Conservation (phyloP, 2,329 filamentous ascomycete genomes). For the Cordyceps cicadae region DNA sequence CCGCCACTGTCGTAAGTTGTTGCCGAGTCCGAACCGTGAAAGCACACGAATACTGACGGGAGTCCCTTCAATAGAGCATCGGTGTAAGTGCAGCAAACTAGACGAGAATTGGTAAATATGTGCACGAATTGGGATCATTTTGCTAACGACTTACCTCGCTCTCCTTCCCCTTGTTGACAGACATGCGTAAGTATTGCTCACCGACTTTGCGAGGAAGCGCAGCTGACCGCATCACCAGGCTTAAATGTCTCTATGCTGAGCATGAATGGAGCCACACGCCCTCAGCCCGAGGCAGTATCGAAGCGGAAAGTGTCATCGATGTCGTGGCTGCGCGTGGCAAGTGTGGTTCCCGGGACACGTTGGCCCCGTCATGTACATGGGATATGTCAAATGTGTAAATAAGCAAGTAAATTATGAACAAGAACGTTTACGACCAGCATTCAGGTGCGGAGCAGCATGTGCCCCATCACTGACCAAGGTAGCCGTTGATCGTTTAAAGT, state of each 20-base stretch:
- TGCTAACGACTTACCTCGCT: background rate
- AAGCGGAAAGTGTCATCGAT: background rate
- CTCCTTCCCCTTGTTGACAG: background rate
- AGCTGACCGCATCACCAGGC: slow-evolving; percentile 5
- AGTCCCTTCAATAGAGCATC: background rate
- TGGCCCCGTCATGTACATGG: background rate
- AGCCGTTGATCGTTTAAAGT: background rate
- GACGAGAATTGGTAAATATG: background rate
- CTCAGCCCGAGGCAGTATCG: background rate
- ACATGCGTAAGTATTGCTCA: slow-evolving; percentile 1
- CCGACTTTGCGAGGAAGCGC: background rate
- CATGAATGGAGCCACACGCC: background rate
- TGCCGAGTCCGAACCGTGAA: background rate
- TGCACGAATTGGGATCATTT: background rate
- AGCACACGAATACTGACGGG: background rate
- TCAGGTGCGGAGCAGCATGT: background rate
- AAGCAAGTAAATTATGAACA: background rate
- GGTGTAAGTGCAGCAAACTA: slow-evolving; percentile 7
- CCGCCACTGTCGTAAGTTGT: slow-evolving; percentile 8
- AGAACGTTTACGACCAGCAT: background rate
- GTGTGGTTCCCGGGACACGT: background rate
- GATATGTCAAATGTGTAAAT: background rate
- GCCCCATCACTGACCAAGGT: background rate
- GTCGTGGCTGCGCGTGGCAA: background rate
- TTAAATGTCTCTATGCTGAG: background rate